Base-by-base conservation (phyloP, 352 stramenopile genomes). In the Pelagophyceae sp. region DNA sequence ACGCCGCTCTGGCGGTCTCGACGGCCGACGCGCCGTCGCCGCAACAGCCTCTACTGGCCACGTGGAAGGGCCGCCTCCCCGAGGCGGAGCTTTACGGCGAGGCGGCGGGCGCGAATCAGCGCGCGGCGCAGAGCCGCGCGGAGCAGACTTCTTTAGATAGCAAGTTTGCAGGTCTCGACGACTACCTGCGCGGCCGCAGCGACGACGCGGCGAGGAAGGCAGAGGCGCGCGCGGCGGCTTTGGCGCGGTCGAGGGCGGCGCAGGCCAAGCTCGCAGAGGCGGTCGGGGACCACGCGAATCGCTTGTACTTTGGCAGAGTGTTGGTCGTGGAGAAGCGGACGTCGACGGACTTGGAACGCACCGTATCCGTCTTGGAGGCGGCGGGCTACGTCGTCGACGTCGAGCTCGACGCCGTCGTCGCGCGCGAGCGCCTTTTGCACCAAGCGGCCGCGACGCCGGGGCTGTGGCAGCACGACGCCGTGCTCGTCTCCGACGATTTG, bases 401-500 rank as follows among this genome's bases (percentile, higher is more conserved):
- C 31, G 87, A 93, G 72, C 88, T 81, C 58, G 89, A 93, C 74
- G 85, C 85, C 35, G 80, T 87, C 27, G 78, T 86, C 25, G 87
- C 86, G 45, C 72, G 84, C 1, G 72, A 84, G 76, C 51, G 79
- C 6, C 60, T 86, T 45, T 67, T 85, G 51, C 78, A 76, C 50
- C 38, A 72, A 5, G 11, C 23, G 19, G 33, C 3, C 15, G 38
- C n/a, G 11, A 69, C 76, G 50, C 31, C 50, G 63, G 84, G 84
- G 20, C 78, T 87, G 2, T 85, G 81, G 35, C 60, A 83, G 33
- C 96, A 91, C 79, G 91, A 95, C 69, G 85, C 93, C 31, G 79
- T 97, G 25, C 76, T 97, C 0, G 79, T 95, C 5, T 88, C 92
- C n/a, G 85, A 91, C 51, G 85, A 90, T 38, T 78, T 96, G 45